A percentile compares a stretch with the other conserved stretches of the same genome.
phyloP scores from a whole-genome alignment of 1,139 yeast genomes.

The Candida labiduridarum region DNA sequence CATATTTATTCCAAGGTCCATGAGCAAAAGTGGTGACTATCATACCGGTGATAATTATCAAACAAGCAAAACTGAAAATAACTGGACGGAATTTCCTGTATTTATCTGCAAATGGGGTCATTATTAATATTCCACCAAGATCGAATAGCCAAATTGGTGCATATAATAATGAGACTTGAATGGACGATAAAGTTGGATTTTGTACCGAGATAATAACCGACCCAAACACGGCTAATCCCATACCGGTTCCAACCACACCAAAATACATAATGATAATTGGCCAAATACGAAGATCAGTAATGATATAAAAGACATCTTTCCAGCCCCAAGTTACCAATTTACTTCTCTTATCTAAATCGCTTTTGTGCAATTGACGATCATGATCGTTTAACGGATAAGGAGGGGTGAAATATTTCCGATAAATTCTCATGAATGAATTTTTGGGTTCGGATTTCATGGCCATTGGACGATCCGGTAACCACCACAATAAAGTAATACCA shows the following conservation, averaged over 20 bases:
- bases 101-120: conserved; percentile 81
- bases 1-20: conserved; percentile 78
- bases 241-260: conserved; percentile 90
- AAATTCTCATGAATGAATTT: conserved; percentile 20
- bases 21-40: conserved; percentile 76
- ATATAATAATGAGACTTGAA: conserved; percentile 70
- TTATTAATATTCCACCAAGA: conserved; percentile 69
- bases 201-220: conserved; percentile 74
- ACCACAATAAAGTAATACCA: conserved; percentile 71
- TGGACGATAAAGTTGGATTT: conserved; percentile 64
- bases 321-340: conserved; percentile 56
- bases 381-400: conserved; percentile 53
- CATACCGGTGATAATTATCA: conserved; percentile 73
- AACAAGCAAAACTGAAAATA: conserved; percentile 62
- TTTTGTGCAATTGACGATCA: conserved; percentile 60
- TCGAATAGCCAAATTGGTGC: conserved; percentile 94
- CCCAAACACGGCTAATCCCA: conserved; percentile 83
- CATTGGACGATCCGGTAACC: conserved; percentile 79
- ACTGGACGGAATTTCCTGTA: conserved; percentile 59
- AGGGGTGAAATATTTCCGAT: conserved; percentile 34
- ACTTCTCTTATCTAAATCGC: conserved; percentile 57
- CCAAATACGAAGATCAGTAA: conserved; percentile 72
- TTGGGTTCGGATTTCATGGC: conserved; percentile 18
- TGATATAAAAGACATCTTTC: conserved; percentile 57
- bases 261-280: conserved; percentile 85